A percentile compares a stretch with the other conserved stretches of the same genome.
Evolutionary conservation across 345 rosid genomes (phyloP).

Genomic region (Moricandia arvensis): DNA sequence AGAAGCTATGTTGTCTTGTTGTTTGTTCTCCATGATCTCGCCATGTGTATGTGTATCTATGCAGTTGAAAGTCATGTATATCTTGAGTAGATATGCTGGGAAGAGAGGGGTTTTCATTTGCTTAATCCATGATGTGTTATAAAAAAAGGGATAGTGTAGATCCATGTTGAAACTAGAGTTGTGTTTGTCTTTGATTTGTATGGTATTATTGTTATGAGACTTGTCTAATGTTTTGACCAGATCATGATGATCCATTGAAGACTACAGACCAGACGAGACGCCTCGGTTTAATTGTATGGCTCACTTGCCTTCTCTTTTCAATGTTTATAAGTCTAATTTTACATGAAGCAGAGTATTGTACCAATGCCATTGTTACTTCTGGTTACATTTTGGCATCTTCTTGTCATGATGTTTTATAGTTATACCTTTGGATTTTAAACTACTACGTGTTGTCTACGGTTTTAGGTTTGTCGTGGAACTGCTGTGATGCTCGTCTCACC

Average conservation of each 20-base stretch:
- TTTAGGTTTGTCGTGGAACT: constrained; percentile 91
- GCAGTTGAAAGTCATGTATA: too few relatives aligned
- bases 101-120: not conserved
- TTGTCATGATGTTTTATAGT: not conserved
- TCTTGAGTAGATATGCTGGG: not conserved
- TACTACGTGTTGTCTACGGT: not conserved
- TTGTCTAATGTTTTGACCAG: constrained; percentile 42
- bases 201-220: not conserved
- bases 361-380: too few relatives aligned
- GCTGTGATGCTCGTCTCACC: constrained; percentile 99
- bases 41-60: too few relatives aligned
- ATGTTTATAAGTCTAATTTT: too few relatives aligned
- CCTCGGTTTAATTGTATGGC: constrained; percentile 85
- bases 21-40: too few relatives aligned
- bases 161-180: not conserved
- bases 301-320: not conserved
- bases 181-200: not conserved
- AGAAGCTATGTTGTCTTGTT: too few relatives aligned
- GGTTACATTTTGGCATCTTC: too few relatives aligned
- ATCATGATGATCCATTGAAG: constrained; percentile 92
- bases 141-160: too few relatives aligned
- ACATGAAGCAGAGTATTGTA: too few relatives aligned
- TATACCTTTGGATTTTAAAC: not conserved
- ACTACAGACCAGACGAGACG: constrained; percentile 90
- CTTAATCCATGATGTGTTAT: not conserved